These are phyloP conservation scores for Beauveria sp. DNA, from an alignment of 2,329 filamentous ascomycete species.

Conservation along the genomic window DNA sequence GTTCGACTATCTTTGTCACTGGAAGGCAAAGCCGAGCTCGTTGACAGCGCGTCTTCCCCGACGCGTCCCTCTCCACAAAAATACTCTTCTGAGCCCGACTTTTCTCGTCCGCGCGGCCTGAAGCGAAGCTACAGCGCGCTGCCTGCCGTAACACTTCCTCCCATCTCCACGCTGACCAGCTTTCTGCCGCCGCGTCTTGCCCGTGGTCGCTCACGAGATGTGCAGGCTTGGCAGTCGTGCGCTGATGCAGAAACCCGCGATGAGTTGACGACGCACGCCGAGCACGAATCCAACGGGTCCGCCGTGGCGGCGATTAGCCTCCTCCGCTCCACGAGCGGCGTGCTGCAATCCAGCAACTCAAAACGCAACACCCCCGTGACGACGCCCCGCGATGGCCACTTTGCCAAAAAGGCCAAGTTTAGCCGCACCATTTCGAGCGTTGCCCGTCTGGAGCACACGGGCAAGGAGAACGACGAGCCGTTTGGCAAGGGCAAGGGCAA, in stretches of 20 bases:
- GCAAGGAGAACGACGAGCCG: constrained; percentile 13
- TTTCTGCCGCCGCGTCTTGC: constrained; percentile 47
- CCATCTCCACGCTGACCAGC: constrained; percentile 45
- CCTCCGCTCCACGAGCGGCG: constrained; percentile 58
- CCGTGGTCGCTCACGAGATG: constrained; percentile 75
- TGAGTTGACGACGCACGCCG: constrained; percentile 71
- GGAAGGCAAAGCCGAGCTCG: constrained; percentile 84
- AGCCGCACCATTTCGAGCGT: constrained; percentile 54
- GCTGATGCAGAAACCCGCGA: constrained; percentile 74
- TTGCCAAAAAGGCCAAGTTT: constrained; percentile 55
- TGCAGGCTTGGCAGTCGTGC: constrained; percentile 85
- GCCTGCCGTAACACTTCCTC: constrained; percentile 48
- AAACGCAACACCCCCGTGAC: constrained; percentile 54
- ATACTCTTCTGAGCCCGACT: constrained; percentile 38
- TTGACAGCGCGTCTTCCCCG: constrained; percentile 44
- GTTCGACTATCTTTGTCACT: constrained; percentile 76
- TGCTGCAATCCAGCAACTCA: constrained; percentile 47
- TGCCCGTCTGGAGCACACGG: constrained; percentile 47
- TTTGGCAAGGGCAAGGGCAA: constrained; percentile 20
- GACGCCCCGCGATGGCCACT: constrained; percentile 16
- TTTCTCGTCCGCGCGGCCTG: constrained; percentile 46
- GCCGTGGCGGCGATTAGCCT: constrained; percentile 76
- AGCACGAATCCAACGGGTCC: constrained; percentile 72
- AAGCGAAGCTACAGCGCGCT: constrained; percentile 67
- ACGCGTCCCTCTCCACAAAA: constrained; percentile 56